Evolutionary conservation across 495 filamentous ascomycete genomes (phyloP), one percentile per base, ranked within the genome.

Genomic region (Podospora pseudopauciseta): DNA sequence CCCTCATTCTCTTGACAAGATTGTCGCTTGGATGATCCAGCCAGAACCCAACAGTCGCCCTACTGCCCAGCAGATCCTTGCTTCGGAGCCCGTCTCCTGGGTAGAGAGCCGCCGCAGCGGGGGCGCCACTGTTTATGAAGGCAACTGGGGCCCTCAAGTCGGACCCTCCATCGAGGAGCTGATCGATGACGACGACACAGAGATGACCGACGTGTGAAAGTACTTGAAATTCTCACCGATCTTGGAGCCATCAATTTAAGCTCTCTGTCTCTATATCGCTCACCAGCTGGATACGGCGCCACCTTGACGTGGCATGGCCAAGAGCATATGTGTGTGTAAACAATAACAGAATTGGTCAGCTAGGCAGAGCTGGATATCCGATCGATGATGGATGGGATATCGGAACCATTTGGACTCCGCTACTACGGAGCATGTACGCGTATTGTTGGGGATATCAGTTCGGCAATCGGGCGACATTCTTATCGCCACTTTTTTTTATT

Each of bases 111-210:
- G 93, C 68, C 88, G 92, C 44, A 87, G 88, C 59, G 91, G 92
- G 27, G 91, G 92, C 30, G 96, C 96, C 26, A 96, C 91, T 11
- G 88, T 97, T 63, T 98, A 89, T 69, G 95, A 99, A 80, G 96
- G 95, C 71, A 93, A 92, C 75, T 99, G 92, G 92, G 95, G 95
- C 1, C 95, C 94, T 18, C 73, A 72, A 4, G 28, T 70, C 20
- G 72, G 62, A 23, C 71, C 70, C 2, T 63, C 73, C 11, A 75
- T 72, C 19, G 60, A 70, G 19, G 69, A 70, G 54, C 63, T 74
- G 19, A 71, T 79, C 39, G 82, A 84, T 65, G 79, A 80, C 3
- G 82, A 20, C 18, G 82, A 85, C 65, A 80, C 81, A 13, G 80
- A 80, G 66, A 85, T 85, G 82, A 84, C 74, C 1, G 82, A 80